Evolutionary conservation across 164 flowering plant genomes (phyloP).

Genomic region (Magnolia sinica): DNA sequence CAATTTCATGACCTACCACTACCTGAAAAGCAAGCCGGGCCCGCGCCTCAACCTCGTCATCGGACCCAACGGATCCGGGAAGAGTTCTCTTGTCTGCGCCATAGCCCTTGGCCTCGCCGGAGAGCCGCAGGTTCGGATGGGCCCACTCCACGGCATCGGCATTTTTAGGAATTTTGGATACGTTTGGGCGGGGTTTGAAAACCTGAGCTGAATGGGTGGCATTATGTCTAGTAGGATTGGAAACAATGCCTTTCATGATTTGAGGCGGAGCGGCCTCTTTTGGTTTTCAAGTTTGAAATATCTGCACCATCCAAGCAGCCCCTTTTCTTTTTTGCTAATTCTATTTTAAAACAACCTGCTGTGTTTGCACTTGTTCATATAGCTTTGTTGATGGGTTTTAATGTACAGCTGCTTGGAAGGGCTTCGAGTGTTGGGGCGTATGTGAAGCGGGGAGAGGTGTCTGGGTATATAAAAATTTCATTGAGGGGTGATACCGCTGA

Average conservation of each 20-base stretch:
- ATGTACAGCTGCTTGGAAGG: constrained; percentile 76
- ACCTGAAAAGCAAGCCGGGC: constrained; percentile 66
- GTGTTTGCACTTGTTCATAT: too few relatives aligned
- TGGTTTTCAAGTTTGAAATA: too few relatives aligned
- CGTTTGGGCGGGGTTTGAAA: not conserved
- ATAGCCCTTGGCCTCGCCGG: constrained; percentile 96
- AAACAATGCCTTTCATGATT: not conserved
- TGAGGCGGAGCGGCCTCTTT: not conserved
- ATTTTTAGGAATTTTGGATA: not conserved
- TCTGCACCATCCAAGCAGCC: not conserved
- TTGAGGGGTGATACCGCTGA: constrained; percentile 56
- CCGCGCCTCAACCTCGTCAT: constrained; percentile 83
- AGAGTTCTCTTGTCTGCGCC: constrained; percentile 95
- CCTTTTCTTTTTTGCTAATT: not conserved
- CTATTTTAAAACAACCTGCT: too few relatives aligned
- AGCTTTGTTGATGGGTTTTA: not conserved
- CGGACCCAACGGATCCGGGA: constrained; percentile 97
- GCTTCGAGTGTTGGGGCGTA: constrained; percentile 88
- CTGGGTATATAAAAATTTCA: constrained; percentile 65
- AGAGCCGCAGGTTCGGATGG: constrained; percentile 75
- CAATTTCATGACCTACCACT: constrained; percentile 81
- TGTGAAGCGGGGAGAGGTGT: constrained; percentile 90
- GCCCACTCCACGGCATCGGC: not conserved
- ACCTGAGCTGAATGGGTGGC: not conserved
- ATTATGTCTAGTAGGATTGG: not conserved